A percentile compares a stretch with the other conserved stretches of the same genome.
Evolutionary conservation across 2,329 filamentous ascomycete species (phyloP).

Genomic region (Xylaria sp.): DNA sequence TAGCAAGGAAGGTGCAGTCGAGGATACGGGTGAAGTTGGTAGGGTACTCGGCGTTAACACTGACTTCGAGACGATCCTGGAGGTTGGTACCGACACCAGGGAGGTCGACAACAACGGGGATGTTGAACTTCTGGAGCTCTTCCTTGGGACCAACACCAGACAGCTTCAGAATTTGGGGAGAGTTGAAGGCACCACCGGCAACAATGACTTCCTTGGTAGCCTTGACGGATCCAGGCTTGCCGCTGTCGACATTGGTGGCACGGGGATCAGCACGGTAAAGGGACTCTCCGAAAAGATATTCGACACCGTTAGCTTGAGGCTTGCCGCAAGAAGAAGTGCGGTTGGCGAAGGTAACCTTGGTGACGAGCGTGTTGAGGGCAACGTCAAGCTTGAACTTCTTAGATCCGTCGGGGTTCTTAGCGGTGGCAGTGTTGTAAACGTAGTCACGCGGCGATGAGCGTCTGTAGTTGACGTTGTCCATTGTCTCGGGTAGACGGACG

Average conservation of each 20-base stretch:
- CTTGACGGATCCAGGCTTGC: constrained; percentile 27
- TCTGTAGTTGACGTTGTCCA: constrained; percentile 55
- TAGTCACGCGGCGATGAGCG: constrained; percentile 60
- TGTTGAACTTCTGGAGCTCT: constrained; percentile 57
- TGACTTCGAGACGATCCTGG: constrained; percentile 61
- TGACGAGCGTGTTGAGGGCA: constrained; percentile 52
- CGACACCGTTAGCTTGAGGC: constrained; percentile 42
- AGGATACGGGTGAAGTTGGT: constrained; percentile 36
- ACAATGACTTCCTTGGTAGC: constrained; percentile 48
- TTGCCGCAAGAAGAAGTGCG: constrained; percentile 41
- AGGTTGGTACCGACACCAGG: constrained; percentile 66
- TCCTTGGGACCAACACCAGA: constrained; percentile 61
- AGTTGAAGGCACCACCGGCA: constrained; percentile 59
- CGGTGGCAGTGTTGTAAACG: constrained; percentile 57
- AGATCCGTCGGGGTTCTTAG: constrained; percentile 53
- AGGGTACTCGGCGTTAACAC: constrained; percentile 50
- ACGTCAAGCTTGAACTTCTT: constrained; percentile 54
- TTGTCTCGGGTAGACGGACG: constrained; percentile 60
- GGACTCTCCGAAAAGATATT: constrained; percentile 34
- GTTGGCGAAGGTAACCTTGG: constrained; percentile 53
- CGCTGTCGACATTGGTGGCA: constrained; percentile 13
- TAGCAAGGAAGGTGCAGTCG: constrained; percentile 35
- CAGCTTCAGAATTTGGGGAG: constrained; percentile 64
- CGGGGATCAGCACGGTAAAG: constrained; percentile 34
- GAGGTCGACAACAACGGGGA: constrained; percentile 58